Percentiles rank a stretch among this genome's conserved stretches.
These are phyloP conservation scores for Trichopus zeylanicus DNA, from an alignment of 116 monocot genomes.

Conservation along the genomic window DNA sequence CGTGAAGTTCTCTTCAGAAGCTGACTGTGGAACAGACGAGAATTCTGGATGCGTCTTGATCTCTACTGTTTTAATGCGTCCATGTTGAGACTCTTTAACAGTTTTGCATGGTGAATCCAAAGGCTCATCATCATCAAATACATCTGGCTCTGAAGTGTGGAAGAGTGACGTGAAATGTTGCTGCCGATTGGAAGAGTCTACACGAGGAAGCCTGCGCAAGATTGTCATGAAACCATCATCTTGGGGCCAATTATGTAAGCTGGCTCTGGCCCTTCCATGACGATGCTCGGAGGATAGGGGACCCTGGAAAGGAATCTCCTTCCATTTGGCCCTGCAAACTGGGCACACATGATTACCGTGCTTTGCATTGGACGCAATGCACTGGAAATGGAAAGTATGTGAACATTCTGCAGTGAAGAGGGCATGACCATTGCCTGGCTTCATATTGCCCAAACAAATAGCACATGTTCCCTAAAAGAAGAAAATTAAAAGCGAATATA, in stretches of 20 bases:
- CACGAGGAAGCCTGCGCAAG: constrained; percentile 30
- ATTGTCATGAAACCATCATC: constrained; percentile 27
- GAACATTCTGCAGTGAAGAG: constrained; percentile 68
- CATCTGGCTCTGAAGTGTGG: constrained; percentile 20
- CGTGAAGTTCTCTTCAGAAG: constrained; percentile 30
- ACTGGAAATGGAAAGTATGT: constrained; percentile 59
- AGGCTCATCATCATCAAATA: constrained; percentile 48
- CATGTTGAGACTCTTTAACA: neutral
- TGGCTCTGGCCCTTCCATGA: constrained; percentile 21
- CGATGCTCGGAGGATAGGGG: constrained; percentile 17
- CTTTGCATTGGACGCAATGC: constrained; percentile 56
- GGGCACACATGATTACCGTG: constrained; percentile 53
- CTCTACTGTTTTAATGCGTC: constrained; percentile 19
- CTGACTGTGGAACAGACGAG: constrained; percentile 26
- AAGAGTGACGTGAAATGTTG: constrained; percentile 16
- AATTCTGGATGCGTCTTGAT: constrained; percentile 54
- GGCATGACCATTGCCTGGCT: constrained; percentile 54
- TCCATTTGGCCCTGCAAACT: constrained; percentile 54
- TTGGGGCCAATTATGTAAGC: constrained; percentile 13
- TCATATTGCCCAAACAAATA: constrained; percentile 48
- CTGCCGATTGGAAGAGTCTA: constrained; percentile 13
- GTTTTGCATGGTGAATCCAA: constrained; percentile 11
- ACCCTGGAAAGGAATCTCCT: constrained; percentile 37
- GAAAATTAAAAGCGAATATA: neutral
- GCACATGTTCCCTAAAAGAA: constrained; percentile 42